Evolutionary conservation across 805 yeast genomes (phyloP), one percentile per base, ranked within the genome.

Genomic region (Yarrowia osloensis): DNA sequence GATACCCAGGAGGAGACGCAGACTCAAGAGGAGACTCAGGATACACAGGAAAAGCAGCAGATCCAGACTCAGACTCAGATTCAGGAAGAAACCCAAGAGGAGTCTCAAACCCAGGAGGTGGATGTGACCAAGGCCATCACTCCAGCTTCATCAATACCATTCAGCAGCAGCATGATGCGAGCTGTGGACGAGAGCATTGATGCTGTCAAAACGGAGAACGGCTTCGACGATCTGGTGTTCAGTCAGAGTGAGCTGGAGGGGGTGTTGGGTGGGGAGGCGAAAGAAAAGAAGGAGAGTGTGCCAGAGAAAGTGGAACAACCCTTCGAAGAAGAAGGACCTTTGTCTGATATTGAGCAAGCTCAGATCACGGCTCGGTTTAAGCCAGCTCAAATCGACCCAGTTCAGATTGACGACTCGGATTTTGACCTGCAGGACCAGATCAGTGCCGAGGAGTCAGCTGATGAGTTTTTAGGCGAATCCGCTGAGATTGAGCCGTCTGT

Each of bases 121-220:
- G n/a, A n/a, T n/a, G n/a, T n/a, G n/a, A n/a, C n/a, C n/a, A n/a
- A n/a, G n/a, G n/a, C 26, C 31, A 46, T 15, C 11, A 3, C 29
- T 21, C 52, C 24, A 22, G 4, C 5, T 4, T 47, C 54, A 2
- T 28, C 35, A 4, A n/a, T 28, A 0, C 35, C 54, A 4, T 47
- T 54, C 46, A 54, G 62, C 19, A 54, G 62, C 46, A 54, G 62
- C 17, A 26, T 37, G 46, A 2, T 54, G 15, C 12, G 62, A 24
- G 62, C 62, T 5, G 62, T 54, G 44, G 62, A 54, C 5, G 13
- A 54, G 62, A 54, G 62, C n/a, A 35, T 54, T 8, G 62, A 37
- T n/a, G 33, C 33, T 12, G 22, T 39, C 4, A 39, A 54, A 19
- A 4, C 9, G 31, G 44, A 39, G 21, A 35, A 54, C 2, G 46